Percentiles rank a stretch among this genome's conserved stretches.
Conservation (phyloP, 2,329 filamentous ascomycete genomes). For the Penicillium italicum region DNA sequence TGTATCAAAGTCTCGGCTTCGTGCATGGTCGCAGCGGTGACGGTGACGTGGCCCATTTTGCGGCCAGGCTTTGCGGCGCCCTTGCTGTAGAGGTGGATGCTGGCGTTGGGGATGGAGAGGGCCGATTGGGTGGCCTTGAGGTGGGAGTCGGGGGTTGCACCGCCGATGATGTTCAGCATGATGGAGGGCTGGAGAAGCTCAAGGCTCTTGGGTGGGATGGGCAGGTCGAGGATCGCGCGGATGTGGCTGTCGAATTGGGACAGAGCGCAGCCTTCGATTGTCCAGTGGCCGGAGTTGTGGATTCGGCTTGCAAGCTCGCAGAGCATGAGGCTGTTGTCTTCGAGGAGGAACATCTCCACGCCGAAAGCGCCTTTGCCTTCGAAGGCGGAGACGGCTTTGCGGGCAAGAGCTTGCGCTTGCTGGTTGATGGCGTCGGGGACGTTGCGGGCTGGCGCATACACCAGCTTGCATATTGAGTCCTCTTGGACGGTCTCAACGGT, state of each 20-base stretch:
- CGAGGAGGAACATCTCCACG: conserved; percentile 88
- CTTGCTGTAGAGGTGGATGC: conserved; percentile 89
- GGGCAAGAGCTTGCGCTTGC: conserved; percentile 71
- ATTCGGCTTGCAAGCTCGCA: conserved; percentile 82
- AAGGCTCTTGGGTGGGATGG: conserved; percentile 54
- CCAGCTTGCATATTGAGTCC: conserved; percentile 90
- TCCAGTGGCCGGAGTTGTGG: conserved; percentile 94
- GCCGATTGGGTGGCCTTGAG: conserved; percentile 55
- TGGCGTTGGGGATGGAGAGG: conserved; percentile 56
- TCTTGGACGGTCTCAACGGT: conserved; percentile 93
- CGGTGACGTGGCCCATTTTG: conserved; percentile 93
- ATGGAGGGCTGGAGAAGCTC: conserved; percentile 48
- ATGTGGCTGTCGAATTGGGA: conserved; percentile 93
- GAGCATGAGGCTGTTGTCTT: conserved; percentile 68
- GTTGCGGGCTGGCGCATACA: conserved; percentile 76
- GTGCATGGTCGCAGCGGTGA: conserved; percentile 66
- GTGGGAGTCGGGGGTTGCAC: conserved; percentile 62
- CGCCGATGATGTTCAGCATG: conserved; percentile 55
- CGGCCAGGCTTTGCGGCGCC: conserved; percentile 75
- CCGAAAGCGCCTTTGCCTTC: conserved; percentile 91
- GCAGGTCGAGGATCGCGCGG: conserved; percentile 70
- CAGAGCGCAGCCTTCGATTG: conserved; percentile 83
- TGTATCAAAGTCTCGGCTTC: conserved; percentile 66
- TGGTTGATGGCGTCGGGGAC: conserved; percentile 60
- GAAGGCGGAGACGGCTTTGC: conserved; percentile 73